Evolutionary conservation across 1,284 basidiomycete species (phyloP).

Genomic region (Irpex rosettiformis): DNA sequence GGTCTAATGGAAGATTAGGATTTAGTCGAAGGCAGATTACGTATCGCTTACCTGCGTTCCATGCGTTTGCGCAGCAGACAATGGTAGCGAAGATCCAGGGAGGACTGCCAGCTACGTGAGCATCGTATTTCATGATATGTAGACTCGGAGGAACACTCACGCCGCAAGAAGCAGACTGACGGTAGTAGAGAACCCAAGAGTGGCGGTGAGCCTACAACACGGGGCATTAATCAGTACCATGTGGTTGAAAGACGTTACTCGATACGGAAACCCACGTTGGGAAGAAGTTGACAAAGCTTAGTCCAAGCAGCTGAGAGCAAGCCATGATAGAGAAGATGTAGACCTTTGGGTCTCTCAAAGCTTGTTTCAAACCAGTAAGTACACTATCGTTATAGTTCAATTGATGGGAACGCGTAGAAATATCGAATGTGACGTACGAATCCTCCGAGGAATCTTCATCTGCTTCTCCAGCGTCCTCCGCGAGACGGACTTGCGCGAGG

Average conservation of each 20-base stretch:
- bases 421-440: constrained; percentile 38
- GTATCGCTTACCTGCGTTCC: constrained; percentile 54
- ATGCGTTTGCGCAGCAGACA: constrained; percentile 55
- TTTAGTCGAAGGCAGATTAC: neutral
- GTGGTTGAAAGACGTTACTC: neutral
- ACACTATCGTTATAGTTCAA: constrained; percentile 32
- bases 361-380: constrained; percentile 51
- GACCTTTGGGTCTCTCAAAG: constrained; percentile 62
- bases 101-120: constrained; percentile 38
- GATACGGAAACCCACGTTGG: constrained; percentile 48
- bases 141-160: constrained; percentile 40
- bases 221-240: neutral
- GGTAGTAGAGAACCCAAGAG: constrained; percentile 61
- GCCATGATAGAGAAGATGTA: constrained; percentile 54
- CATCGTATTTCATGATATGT: neutral
- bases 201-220: constrained; percentile 49
- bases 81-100: constrained; percentile 62
- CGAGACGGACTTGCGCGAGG: constrained; percentile 68
- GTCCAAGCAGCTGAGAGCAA: constrained; percentile 50
- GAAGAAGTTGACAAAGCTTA: constrained; percentile 75
- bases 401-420: neutral
- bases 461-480: constrained; percentile 74
- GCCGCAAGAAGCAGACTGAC: constrained; percentile 58
- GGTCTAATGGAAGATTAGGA: constrained; percentile 33
- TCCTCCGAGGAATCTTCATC: constrained; percentile 54